Base-by-base conservation (phyloP, 306 rosid genomes). In the Fragaria nilgerrensis region DNA sequence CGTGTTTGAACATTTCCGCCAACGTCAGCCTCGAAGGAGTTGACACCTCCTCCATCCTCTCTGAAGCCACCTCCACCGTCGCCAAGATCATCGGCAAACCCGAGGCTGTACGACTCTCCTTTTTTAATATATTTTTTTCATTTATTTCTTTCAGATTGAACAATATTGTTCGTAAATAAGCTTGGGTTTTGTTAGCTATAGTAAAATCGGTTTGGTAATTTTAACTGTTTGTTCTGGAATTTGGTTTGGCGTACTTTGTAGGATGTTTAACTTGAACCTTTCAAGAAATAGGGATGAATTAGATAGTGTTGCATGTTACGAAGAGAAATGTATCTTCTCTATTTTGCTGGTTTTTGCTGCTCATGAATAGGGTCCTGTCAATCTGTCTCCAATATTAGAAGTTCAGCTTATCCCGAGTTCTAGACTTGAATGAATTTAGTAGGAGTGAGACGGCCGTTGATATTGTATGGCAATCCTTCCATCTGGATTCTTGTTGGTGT, bases 51-150 rank as follows among this genome's bases (percentile, higher is more conserved):
- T 84, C 93, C 83, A 84, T 95, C 81, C 96, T 95, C 74, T 87
- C 98, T 3, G 96, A 95, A 75, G 96, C 96, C 80, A 90, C 96
- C 84, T 90, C 98, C 83, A 81, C 87, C 58, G 95, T 94, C 74
- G 89, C 98, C 73, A 76, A 39, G 17, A 37, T 94, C 83, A 76
- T 88, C 81, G 95, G 91, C 77, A 94, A 89, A 74, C 97, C 97
- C 9, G 96, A 89, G 79, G 81, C 96, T 53, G 97, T 92, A 88
- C 47, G 88, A 1, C 32, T 56, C 70, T 49, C 49, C 27, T 27
- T 32, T 32, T 32, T 32, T 32, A 32, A 32, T 32, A 32, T 32
- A 3, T 32, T 39, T 37, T 37, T 50, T 59, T 2, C 10, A 20
- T 43, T 44, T 53, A 58, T 14, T 8, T 7, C 27, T 43, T 34